Base-by-base conservation (phyloP, 306 rosid species). In the Lathyrus sativus region DNA sequence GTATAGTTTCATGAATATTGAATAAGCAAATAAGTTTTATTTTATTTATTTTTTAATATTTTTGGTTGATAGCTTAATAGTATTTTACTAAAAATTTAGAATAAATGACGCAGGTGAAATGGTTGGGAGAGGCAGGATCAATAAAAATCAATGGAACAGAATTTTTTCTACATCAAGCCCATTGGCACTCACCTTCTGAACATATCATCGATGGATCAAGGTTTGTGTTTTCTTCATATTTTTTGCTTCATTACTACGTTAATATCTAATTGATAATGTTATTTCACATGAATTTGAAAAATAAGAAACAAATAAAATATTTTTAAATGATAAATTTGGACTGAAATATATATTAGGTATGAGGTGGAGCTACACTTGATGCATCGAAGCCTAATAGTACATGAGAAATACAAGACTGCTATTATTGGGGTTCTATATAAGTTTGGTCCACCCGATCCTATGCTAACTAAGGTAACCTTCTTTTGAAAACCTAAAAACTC, bases 151-250 rank as follows among this genome's bases (percentile, higher is more conserved):
- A 85, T 12, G 96, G 87, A 57, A 84, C 85, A 0, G 33, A 83
- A 0, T 91, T 74, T 71, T 51, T 70, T 44, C 89, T 91, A 42
- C 76, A 59, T 8, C 95, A 86, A 68, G 46, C 82, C 17, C 97
- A 91, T 39, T 91, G 96, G 91, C 97, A 91, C 65, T 75, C 90
- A 9, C 96, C 95, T 62, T 83, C 97, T 0, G 96, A 91, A 71
- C 97, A 91, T 18, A 31, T 92, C 65, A 61, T 91, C 67, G 80
- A 91, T 49, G 92, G 96, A 61, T 73, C 53, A 12, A 85, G 84
- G 96, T 83, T 50, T 64, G 50, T 63, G 19, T 6, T 58, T 63
- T 3, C 35, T 14, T 44, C n/a, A n/a, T n/a, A n/a, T n/a, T 24
- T 24, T 24, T 24, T 24, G 26, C 26, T 24, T 24, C 26, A 24